These are phyloP conservation scores for Macrocystidia cucumis DNA, from an alignment of 1,284 basidiomycete species.

Conservation along the genomic window DNA sequence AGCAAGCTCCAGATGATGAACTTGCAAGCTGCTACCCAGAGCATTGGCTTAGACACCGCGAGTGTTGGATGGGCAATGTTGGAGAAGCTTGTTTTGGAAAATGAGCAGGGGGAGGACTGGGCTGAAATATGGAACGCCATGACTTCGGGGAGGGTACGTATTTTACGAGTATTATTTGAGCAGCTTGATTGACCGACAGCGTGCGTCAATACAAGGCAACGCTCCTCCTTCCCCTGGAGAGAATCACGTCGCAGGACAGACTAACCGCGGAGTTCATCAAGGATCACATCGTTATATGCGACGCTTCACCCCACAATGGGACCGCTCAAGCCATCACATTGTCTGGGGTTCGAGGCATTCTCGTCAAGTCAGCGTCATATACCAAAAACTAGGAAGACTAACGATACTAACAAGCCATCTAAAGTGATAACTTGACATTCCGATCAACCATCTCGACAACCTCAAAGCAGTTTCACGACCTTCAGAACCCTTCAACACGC, in stretches of 20 bases:
- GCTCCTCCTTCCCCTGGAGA: conserved; percentile 67
- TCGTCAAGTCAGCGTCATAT: conserved; percentile 42
- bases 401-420: background rate
- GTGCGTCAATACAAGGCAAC: conserved; percentile 47
- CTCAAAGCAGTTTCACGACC: conserved; percentile 52
- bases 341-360: conserved; percentile 70
- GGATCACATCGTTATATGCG: conserved; percentile 69
- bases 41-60: conserved; percentile 60
- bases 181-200: conserved; percentile 5
- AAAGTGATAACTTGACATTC: conserved; percentile 38
- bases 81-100: conserved; percentile 64
- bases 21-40: conserved; percentile 74
- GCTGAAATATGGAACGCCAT: conserved; percentile 64
- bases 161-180: conserved; percentile 2
- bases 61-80: conserved; percentile 81
- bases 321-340: conserved; percentile 65
- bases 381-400: background rate
- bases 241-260: conserved; percentile 32
- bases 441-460: conserved; percentile 59
- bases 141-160: conserved; percentile 58
- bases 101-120: conserved; percentile 62
- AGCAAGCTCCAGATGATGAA: conserved; percentile 72
- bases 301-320: conserved; percentile 34
- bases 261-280: conserved; percentile 71
- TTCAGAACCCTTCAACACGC: conserved; percentile 46